A percentile compares a stretch with the other conserved stretches of the same genome.
Evolutionary conservation across 495 filamentous ascomycete species (phyloP).

Genomic region (Penicillium herquei): DNA sequence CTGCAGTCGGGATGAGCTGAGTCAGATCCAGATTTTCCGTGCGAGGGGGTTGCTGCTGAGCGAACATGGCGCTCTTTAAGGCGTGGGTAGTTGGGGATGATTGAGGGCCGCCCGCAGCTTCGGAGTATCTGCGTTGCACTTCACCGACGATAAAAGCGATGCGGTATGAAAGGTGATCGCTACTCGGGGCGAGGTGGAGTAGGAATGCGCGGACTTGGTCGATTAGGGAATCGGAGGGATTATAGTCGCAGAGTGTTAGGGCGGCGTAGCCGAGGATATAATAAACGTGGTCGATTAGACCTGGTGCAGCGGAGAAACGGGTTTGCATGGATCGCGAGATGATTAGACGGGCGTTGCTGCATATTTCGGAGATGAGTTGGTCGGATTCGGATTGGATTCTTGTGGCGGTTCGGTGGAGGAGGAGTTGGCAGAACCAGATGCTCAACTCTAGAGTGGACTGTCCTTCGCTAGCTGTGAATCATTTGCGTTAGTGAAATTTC

Average conservation of each 20-base stretch:
- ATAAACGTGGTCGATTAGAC: slow-evolving; percentile 37
- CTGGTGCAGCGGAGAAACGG: slow-evolving; percentile 29
- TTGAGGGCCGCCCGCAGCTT: slow-evolving; percentile 14
- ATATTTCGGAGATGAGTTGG: slow-evolving; percentile 28
- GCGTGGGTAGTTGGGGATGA: slow-evolving; percentile 7
- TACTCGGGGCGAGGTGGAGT: slow-evolving; percentile 36
- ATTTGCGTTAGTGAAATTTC: slow-evolving; percentile 20
- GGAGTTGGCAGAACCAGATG: slow-evolving; percentile 41
- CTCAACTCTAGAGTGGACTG: slow-evolving; percentile 35
- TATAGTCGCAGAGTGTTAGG: slow-evolving; percentile 42
- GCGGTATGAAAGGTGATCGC: slow-evolving; percentile 38
- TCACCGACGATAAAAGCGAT: slow-evolving; percentile 31
- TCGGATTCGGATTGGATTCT: slow-evolving; percentile 30
- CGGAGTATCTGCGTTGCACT: slow-evolving; percentile 28
- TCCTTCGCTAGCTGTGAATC: slow-evolving; percentile 25
- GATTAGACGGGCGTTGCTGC: slow-evolving; percentile 36
- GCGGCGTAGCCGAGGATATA: slow-evolving; percentile 42
- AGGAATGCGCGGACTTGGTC: slow-evolving; percentile 38
- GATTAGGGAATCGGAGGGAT: slow-evolving; percentile 35
- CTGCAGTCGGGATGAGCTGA: slow-evolving; percentile 15
- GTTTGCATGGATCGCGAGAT: slow-evolving; percentile 36
- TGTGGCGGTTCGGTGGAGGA: slow-evolving; percentile 36
- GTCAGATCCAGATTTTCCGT: slow-evolving; percentile 20
- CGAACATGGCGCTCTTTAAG: slow-evolving; percentile 14
- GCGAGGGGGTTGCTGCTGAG: slow-evolving; percentile 7